A percentile compares a stretch with the other conserved stretches of the same genome.
phyloP scores from a whole-genome alignment of 495 filamentous ascomycete species.

The Daldinia vernicosa region DNA sequence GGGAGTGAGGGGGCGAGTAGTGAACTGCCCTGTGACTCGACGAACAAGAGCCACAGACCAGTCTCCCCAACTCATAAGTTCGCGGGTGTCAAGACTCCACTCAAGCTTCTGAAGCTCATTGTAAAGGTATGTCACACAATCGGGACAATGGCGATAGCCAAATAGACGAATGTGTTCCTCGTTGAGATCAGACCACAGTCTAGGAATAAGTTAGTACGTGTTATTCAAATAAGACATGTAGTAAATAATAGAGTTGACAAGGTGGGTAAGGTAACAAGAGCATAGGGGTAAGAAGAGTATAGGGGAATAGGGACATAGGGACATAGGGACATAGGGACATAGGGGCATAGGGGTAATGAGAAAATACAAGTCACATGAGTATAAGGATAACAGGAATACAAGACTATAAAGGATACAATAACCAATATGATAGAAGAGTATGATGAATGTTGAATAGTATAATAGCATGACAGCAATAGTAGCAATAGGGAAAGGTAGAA shows the following conservation, averaged over 20 bases:
- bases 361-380: background rate
- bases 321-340: background rate
- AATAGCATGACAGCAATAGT: background rate
- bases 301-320: background rate
- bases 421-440: background rate
- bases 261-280: background rate
- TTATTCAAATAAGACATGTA: background rate
- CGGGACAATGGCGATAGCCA: background rate
- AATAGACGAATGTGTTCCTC: background rate
- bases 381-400: background rate
- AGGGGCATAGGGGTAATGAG: background rate
- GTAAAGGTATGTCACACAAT: background rate
- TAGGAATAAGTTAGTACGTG: background rate
- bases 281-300: background rate
- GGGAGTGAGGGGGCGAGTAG: background rate
- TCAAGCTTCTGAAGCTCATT: background rate
- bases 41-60: background rate
- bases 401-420: background rate
- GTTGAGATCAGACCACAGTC: background rate
- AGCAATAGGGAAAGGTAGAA: background rate
- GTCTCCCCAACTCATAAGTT: background rate
- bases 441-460: background rate
- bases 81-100: background rate
- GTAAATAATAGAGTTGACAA: background rate
- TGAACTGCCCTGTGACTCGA: background rate